phyloP scores from a whole-genome alignment of 495 filamentous ascomycete genomes.

The Neurospora africana region DNA sequence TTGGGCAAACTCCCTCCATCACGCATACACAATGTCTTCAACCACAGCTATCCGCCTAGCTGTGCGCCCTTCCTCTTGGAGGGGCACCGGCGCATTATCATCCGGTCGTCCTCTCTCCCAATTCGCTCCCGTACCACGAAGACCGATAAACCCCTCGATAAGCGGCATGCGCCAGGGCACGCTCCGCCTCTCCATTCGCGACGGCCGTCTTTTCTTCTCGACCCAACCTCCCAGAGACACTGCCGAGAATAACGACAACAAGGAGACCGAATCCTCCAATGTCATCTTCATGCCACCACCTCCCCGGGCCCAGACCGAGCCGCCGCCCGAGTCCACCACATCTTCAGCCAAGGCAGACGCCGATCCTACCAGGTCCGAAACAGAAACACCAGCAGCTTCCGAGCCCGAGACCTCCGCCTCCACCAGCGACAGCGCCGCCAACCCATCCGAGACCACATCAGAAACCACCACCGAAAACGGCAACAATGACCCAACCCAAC shows the following conservation, averaged over 20 bases:
- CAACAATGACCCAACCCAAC: background rate
- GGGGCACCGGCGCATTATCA: background rate
- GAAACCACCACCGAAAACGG: background rate
- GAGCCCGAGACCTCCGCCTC: background rate
- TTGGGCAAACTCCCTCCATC: background rate
- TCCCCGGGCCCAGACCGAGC: background rate
- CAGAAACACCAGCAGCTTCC: no score
- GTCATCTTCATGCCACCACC: background rate
- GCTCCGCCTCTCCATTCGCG: background rate
- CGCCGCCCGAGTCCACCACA: background rate
- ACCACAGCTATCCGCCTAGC: conserved; percentile 19
- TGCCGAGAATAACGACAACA: conserved; percentile 2
- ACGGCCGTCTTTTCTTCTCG: conserved; percentile 11
- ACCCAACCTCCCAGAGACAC: conserved; percentile 10
- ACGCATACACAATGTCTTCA: conserved; percentile 15
- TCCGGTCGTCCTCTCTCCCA: background rate
- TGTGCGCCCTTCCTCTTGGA: conserved; percentile 14
- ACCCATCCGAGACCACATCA: background rate
- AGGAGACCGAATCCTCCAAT: background rate
- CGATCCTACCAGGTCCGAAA: background rate
- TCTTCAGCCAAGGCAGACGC: background rate
- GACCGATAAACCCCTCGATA: background rate
- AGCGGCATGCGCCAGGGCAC: background rate
- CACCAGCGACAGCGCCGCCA: background rate
- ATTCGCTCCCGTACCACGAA: background rate